Conservation (phyloP, 2,329 filamentous ascomycete species). For the Neonectria ditissima region DNA sequence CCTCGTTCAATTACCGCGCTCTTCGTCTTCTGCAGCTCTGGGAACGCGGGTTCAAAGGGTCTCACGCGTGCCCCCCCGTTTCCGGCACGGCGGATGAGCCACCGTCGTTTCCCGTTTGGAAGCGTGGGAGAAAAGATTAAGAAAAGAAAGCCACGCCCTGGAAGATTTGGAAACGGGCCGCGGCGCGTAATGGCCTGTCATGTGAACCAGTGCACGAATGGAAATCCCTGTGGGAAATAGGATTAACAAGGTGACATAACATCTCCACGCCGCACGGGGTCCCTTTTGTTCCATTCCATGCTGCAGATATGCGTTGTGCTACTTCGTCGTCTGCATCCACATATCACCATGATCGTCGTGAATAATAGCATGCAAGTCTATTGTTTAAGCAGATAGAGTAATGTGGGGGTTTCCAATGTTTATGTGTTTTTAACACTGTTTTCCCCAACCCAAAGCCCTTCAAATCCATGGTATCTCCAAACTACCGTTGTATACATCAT, state of each 20-base stretch:
- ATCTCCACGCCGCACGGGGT: slow-evolving; percentile 20
- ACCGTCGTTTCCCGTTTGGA: neutral
- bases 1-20: neutral
- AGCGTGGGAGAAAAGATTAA: neutral
- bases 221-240: slow-evolving; percentile 17
- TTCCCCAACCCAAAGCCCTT: slow-evolving; percentile 7
- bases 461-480: slow-evolving; percentile 16
- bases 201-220: slow-evolving; percentile 14
- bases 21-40: no score
- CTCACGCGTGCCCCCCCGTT: slow-evolving; percentile 1
- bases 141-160: slow-evolving; percentile 2
- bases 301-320: neutral
- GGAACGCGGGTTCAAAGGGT: neutral
- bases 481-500: slow-evolving; percentile 8
- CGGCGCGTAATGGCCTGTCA: slow-evolving; percentile 10
- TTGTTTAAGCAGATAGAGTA: neutral
- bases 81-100: slow-evolving; percentile 3
- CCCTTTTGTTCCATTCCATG: slow-evolving; percentile 9
- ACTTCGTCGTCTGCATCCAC: neutral
- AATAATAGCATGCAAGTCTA: neutral
- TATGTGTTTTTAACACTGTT: neutral
- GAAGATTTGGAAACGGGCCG: neutral
- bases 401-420: neutral
- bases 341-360: neutral
- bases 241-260: slow-evolving; percentile 24